Base-by-base conservation (phyloP, 2,329 filamentous ascomycete species). In the Phyllosticta citribraziliensis region DNA sequence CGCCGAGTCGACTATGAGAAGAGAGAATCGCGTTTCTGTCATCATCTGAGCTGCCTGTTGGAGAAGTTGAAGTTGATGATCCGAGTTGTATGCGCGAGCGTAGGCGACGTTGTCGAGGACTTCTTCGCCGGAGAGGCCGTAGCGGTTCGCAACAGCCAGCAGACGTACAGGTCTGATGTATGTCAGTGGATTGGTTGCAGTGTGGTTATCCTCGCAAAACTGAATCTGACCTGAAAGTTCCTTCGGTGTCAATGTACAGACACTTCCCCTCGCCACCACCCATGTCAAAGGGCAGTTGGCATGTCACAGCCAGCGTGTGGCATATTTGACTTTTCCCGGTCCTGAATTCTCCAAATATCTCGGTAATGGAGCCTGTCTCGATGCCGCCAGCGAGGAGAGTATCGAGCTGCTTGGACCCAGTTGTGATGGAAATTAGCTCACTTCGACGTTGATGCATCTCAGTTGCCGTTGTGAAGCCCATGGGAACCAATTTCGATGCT, bases 271-370 rank as follows among this genome's bases (percentile, higher is more conserved):
- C 94, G 30, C 95, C 94, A 61, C 94, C 94, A 58, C 94, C 95
- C 93, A 97, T 97, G 71, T 99, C 94, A 72, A 99, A 97, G 1
- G 94, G 94, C 52, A 99, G 75, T 74, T 99, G 94, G 72, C 95
- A 99, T 55, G 94, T 99, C 30, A 99, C 94, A 0, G 95, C 94
- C n/a, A 99, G 81, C 0, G 94, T 99, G 73, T 99, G 95, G 69
- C 94, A 99, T 62, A 99, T 93, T 75, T 99, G 94, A 79, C 91
- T 96, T 78, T 99, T 99, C 74, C 94, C 95, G 0, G 94, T 99
- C 68, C 94, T 84, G 72, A 99, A 99, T 74, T 99, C 94, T 71
- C 94, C 94, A 71, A 99, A 99, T 3, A 99, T 87, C 75, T 99
- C 95, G 0, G 95, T 99, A 59, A 99, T 95, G 9, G 92, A 97